These are phyloP conservation scores for Nakazawaea wickerhamii DNA, from an alignment of 805 yeast genomes.

Conservation along the genomic window DNA sequence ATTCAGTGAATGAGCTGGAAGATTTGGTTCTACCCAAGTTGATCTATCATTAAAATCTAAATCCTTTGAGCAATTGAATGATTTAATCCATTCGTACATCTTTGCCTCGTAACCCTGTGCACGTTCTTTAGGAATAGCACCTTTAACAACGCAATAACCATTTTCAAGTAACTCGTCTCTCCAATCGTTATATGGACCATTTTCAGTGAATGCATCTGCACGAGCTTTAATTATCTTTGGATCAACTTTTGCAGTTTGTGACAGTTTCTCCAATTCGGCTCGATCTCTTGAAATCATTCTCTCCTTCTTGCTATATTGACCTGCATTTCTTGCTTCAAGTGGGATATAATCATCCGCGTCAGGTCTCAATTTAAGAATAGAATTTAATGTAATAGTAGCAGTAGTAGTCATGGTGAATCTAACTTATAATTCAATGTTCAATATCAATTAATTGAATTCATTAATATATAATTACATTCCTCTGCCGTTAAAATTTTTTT, in stretches of 20 bases:
- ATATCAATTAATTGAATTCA: neutral
- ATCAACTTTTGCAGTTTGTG: constrained; percentile 11
- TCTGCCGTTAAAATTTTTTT: too few relatives aligned
- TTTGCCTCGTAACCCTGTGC: constrained; percentile 21
- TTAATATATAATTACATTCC: neutral
- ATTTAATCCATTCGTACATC: constrained; percentile 21
- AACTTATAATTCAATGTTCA: neutral
- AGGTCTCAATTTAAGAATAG: constrained; percentile 11
- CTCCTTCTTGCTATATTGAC: constrained; percentile 3
- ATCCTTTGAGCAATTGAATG: constrained; percentile 15
- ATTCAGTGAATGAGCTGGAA: constrained; percentile 21
- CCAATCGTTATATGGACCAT: constrained; percentile 22
- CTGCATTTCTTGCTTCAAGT: constrained; percentile 1
- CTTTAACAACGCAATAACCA: constrained; percentile 29
- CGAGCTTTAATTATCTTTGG: neutral
- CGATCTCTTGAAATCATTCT: constrained; percentile 1
- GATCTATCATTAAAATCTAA: constrained; percentile 22
- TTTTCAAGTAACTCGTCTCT: constrained; percentile 24
- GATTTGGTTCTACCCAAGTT: constrained; percentile 25
- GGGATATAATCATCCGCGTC: neutral
- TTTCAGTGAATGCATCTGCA: neutral
- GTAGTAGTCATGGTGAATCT: neutral
- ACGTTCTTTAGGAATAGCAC: constrained; percentile 21
- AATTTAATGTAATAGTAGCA: neutral
- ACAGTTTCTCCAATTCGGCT: neutral